Conservation (phyloP, 805 yeast species). For the Candida nitratophila region DNA sequence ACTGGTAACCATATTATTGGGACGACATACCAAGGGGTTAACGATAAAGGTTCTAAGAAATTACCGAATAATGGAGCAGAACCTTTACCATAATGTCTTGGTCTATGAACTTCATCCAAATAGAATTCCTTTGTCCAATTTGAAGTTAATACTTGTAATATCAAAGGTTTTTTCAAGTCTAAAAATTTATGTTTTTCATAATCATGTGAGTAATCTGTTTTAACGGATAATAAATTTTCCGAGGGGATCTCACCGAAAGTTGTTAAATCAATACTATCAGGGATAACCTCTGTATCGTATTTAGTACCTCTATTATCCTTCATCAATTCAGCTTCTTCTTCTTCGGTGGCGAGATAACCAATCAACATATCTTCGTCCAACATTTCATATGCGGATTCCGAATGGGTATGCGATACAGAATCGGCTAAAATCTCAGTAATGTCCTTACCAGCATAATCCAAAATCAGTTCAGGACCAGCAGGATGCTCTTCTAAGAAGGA, state of each 20-base stretch:
- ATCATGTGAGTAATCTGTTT: slow-evolving; percentile 74
- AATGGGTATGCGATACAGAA: slow-evolving; percentile 62
- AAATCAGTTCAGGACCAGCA: slow-evolving; percentile 53
- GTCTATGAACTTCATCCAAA: slow-evolving; percentile 94
- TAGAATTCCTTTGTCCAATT: slow-evolving; percentile 83
- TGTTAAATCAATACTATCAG: slow-evolving; percentile 40
- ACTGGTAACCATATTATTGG: slow-evolving; percentile 86
- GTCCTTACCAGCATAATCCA: slow-evolving; percentile 54
- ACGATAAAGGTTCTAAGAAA: slow-evolving; percentile 82
- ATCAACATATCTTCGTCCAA: slow-evolving; percentile 77
- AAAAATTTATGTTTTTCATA: slow-evolving; percentile 73
- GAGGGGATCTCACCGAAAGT: slow-evolving; percentile 61
- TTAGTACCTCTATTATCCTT: slow-evolving; percentile 34
- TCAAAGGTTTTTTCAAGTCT: slow-evolving; percentile 76
- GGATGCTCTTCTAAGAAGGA: slow-evolving; percentile 67
- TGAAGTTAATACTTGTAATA: slow-evolving; percentile 71
- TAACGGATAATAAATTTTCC: slow-evolving; percentile 63
- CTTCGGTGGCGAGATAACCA: slow-evolving; percentile 76
- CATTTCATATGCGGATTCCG: slow-evolving; percentile 85
- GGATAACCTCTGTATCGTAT: slow-evolving; percentile 39
- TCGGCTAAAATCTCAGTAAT: slow-evolving; percentile 74
- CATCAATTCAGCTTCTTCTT: slow-evolving; percentile 67
- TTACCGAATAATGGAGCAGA: slow-evolving; percentile 95
- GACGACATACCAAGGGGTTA: slow-evolving; percentile 93
- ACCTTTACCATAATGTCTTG: slow-evolving; percentile 96